Percentiles rank a stretch among this genome's conserved stretches.
phyloP scores from a whole-genome alignment of 2,329 filamentous ascomycete genomes.

The Eurotiales sp. region DNA sequence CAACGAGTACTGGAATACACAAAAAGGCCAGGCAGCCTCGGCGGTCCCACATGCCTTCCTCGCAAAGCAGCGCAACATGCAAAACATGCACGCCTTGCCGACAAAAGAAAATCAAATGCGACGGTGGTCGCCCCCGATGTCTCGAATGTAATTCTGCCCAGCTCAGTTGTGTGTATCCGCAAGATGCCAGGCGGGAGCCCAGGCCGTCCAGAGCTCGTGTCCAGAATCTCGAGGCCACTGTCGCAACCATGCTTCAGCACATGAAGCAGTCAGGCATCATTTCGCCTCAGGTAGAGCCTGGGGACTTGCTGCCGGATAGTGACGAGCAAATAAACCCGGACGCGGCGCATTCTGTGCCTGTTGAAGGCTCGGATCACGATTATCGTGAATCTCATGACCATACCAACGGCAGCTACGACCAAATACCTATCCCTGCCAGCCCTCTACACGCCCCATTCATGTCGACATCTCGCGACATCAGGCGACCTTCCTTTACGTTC shows the following conservation, averaged over 20 bases:
- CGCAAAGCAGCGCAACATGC: constrained; percentile 3
- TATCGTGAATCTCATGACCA: neutral
- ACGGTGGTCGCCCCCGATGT: constrained; percentile 32
- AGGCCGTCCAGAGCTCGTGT: constrained; percentile 30
- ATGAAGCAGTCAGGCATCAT: constrained; percentile 31
- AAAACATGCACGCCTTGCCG: constrained; percentile 33
- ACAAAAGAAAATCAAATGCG: constrained; percentile 36
- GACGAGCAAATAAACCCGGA: neutral
- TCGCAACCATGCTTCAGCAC: constrained; percentile 19
- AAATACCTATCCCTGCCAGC: too few relatives aligned
- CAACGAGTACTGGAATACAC: too few relatives aligned
- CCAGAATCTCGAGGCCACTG: constrained; percentile 27
- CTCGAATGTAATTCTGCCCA: constrained; percentile 27
- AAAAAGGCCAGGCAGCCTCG: too few relatives aligned
- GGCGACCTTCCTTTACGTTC: too few relatives aligned
- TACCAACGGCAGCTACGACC: too few relatives aligned
- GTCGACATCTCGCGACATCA: too few relatives aligned
- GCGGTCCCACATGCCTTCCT: neutral
- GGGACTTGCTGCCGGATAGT: neutral
- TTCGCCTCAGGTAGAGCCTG: neutral
- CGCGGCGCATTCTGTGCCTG: neutral
- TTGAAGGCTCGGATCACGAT: neutral
- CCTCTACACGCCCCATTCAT: too few relatives aligned
- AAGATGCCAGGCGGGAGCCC: constrained; percentile 31
- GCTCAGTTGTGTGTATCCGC: constrained; percentile 31